A percentile compares a stretch with the other conserved stretches of the same genome.
These are phyloP conservation scores for Cercospora nicotianae DNA, from an alignment of 2,329 filamentous ascomycete genomes.

Conservation along the genomic window DNA sequence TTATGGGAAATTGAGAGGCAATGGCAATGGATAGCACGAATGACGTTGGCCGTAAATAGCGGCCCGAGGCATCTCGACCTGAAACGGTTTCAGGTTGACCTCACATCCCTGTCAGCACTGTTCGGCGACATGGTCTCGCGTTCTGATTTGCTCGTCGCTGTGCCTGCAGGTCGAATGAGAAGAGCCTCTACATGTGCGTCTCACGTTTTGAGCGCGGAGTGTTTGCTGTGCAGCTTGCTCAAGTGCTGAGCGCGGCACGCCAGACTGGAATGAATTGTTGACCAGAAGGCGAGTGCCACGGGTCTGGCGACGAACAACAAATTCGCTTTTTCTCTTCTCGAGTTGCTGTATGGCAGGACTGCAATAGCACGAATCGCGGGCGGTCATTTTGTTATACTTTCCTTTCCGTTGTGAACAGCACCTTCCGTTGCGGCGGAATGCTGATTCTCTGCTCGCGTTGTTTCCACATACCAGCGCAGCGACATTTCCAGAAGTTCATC, in stretches of 20 bases:
- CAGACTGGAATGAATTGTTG: background rate
- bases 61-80: background rate
- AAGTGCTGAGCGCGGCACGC: background rate
- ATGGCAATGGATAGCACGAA: background rate
- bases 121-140: background rate
- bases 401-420: constrained; percentile 3
- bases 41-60: background rate
- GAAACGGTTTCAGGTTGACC: constrained; percentile 11
- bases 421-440: background rate
- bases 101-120: background rate
- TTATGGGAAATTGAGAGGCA: background rate
- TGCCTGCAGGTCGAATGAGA: constrained; percentile 4
- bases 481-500: background rate
- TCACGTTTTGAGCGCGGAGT: background rate
- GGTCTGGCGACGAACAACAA: background rate
- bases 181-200: background rate
- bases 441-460: background rate
- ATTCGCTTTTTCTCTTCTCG: background rate
- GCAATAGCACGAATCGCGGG: constrained; percentile 6
- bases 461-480: background rate
- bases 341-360: constrained; percentile 1
- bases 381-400: constrained; percentile 15
- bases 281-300: background rate
- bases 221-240: background rate
- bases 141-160: constrained; percentile 7